Evolutionary conservation across 1,284 basidiomycete genomes (phyloP), one percentile per base, ranked within the genome.

Genomic region (Heterobasidion occidentale): DNA sequence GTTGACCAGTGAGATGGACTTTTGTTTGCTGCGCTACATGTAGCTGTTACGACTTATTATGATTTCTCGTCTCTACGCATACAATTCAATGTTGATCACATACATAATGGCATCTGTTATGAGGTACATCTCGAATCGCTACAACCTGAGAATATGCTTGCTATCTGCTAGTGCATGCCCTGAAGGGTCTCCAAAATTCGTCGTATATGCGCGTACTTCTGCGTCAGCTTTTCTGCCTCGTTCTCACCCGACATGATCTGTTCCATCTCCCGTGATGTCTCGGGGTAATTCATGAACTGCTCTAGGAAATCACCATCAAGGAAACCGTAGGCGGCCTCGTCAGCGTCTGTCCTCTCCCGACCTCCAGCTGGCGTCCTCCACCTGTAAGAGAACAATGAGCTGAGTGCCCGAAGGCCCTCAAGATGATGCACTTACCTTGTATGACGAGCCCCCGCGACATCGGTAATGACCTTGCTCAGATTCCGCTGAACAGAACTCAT

Each of bases 251-350:
- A 45, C 11, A 54, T 15, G 35, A 54, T 49, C 4, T 35, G 46
- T 17, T 48, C 33, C 53, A 49, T 56, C 3, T 52, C 33, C 2
- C 44, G 63, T 2, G 74, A 72, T 27, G 65, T 64, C 55, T 64
- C 67, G 36, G 69, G 50, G 20, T 76, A 65, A 12, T 71, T 64
- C 33, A 92, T 73, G 71, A 88, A 86, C 35, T 75, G 72, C 68
- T 94, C 90, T 34, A 95, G 69, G 63, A 94, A 92, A 65, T 94
- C 90, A 2, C 94, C 94, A 63, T 98, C 94, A 34, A 97, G 75
- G 75, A 97, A 94, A 2, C 94, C 94, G 66, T 79, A 70, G 17
- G 81, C 75, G 14, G 75, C 66, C 51, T 70, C 61, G 59, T 88
- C 79, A 54, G 78, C 72, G 67, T 84, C 80, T 64, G 80, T 77